Conservation (phyloP, 2,329 filamentous ascomycete species). For the Tolypocladium ophioglossoides region DNA sequence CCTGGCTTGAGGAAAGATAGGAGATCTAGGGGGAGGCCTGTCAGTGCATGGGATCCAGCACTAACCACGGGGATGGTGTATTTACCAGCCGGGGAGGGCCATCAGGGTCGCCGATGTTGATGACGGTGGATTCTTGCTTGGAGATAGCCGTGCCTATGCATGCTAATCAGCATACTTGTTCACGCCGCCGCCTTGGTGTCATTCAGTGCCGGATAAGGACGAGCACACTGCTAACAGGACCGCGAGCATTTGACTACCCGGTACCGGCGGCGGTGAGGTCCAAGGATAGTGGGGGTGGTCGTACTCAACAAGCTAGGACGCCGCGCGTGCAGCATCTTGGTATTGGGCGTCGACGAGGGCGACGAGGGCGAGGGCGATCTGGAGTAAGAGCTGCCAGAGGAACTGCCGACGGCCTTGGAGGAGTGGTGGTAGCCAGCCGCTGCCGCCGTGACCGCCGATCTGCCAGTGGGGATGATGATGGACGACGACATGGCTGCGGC, state of each 20-base stretch:
- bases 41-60: not conserved
- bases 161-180: constrained; percentile 15
- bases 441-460: constrained; percentile 22
- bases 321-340: constrained; percentile 39
- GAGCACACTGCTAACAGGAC: not conserved
- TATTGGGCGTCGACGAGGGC: constrained; percentile 43
- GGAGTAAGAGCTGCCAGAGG: constrained; percentile 29
- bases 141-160: constrained; percentile 55
- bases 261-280: not conserved
- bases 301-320: constrained; percentile 54
- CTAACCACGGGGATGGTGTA: constrained; percentile 13
- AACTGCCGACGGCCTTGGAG: constrained; percentile 36
- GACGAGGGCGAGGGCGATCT: constrained; percentile 40
- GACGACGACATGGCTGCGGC: constrained; percentile 49
- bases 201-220: not conserved
- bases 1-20: constrained; percentile 69
- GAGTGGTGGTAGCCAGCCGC: constrained; percentile 24
- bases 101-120: constrained; percentile 67
- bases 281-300: constrained; percentile 2
- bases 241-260: not conserved
- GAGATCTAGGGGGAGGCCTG: constrained; percentile 48
- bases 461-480: constrained; percentile 52
- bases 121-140: constrained; percentile 67
- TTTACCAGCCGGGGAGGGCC: constrained; percentile 60
- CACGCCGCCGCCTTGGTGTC: not conserved